These are phyloP conservation scores for Cordyceps fumosorosea DNA, from an alignment of 2,329 filamentous ascomycete genomes.

Conservation along the genomic window DNA sequence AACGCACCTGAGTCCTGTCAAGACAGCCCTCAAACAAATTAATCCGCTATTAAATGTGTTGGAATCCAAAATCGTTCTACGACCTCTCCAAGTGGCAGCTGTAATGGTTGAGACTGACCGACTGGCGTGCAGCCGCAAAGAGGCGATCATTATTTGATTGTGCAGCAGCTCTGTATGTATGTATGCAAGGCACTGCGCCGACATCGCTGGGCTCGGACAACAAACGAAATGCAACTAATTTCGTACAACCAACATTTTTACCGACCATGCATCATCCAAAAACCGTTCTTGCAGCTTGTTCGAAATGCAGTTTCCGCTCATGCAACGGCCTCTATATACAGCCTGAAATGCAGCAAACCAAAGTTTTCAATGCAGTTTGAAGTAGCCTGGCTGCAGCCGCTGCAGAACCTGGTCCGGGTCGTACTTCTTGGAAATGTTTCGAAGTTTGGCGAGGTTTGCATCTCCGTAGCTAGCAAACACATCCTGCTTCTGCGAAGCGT, in stretches of 20 bases:
- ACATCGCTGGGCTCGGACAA: background rate
- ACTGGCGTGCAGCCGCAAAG: background rate
- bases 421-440: slow-evolving; percentile 27
- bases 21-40: no score
- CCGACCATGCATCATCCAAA: background rate
- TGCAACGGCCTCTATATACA: slow-evolving; percentile 12
- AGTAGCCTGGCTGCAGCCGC: slow-evolving; percentile 31
- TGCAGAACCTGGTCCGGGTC: slow-evolving; percentile 32
- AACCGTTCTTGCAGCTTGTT: background rate
- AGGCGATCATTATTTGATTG: background rate
- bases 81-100: background rate
- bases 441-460: slow-evolving; percentile 29
- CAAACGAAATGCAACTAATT: background rate
- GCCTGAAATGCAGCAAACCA: background rate
- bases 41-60: background rate
- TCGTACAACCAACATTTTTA: background rate
- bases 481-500: slow-evolving; percentile 35
- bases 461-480: slow-evolving; percentile 34
- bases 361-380: slow-evolving; percentile 26
- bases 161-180: background rate
- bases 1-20: no score
- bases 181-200: background rate
- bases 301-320: background rate
- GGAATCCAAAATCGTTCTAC: background rate
- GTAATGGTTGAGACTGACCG: background rate